Evolutionary conservation across 305 asterid genomes (phyloP), one percentile per base, ranked within the genome.

Genomic region (Solanum chacoense): DNA sequence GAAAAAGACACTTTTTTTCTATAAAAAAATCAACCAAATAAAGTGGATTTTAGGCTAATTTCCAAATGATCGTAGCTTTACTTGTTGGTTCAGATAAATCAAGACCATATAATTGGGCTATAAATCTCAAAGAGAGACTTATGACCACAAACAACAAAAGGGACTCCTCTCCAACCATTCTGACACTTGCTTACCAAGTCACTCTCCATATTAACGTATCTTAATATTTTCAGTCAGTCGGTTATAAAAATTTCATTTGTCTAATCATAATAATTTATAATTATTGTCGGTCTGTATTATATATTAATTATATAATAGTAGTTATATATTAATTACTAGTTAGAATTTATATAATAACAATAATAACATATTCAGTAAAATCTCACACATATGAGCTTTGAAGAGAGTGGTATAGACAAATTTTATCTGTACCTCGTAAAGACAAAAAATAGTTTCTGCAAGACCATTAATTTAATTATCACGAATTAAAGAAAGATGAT

Each of bases 361-460:
- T 7, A 59, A 59, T 7, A 22, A 22, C 26, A 63, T 8, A 67
- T 11, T 24, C 0, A 24, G 2, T 2, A 1, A 67, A 24, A 24
- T 65, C 7, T 65, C 14, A 2, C 16, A 10, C 14, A n/a, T 65
- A n/a, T 9, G 26, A 22, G 4, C 0, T 63, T 63, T 22, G 28
- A 63, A 4, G 7, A 63, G 6, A 63, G 0, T 63, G 0, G 1
- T 65, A 2, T 65, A 65, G 3, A 0, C 0, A 9, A 2, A 65
- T 7, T 2, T 65, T 67, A 67, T 11, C 0, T 26, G 11, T 67
- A 67, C 8, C 4, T 24, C 8, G 16, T 24, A 67, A 11, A 24
- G 32, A 67, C 0, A 67, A 24, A 26, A 69, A 26, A 69, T 26
- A 0, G 1, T 26, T 12, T 26, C 8, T 0, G 0, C 18, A 69